Conservation (phyloP, 176 grass and related monocot genomes). For the Paspalum vaginatum region DNA sequence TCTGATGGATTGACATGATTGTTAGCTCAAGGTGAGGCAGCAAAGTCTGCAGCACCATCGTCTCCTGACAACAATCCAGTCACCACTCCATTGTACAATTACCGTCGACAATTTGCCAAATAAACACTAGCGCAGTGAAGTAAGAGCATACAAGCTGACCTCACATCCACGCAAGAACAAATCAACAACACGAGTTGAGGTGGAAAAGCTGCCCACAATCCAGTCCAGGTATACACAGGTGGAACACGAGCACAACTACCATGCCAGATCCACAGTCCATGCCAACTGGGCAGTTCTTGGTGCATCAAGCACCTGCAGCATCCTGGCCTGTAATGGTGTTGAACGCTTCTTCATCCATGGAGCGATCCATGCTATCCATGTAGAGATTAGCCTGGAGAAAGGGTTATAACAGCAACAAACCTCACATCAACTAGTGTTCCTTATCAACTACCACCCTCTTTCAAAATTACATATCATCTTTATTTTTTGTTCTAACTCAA, state of each 20-base stretch:
- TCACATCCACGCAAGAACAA: too few relatives aligned
- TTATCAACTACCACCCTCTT: too few relatives aligned
- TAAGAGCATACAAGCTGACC: too few relatives aligned
- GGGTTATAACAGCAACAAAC: conserved; percentile 8
- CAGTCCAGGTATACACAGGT: background rate
- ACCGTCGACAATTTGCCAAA: too few relatives aligned
- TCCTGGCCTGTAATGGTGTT: background rate
- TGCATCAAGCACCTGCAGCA: background rate
- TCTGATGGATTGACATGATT: too few relatives aligned
- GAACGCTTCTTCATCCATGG: conserved; percentile 36
- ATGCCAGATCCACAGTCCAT: background rate
- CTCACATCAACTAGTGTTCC: background rate
- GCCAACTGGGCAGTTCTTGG: background rate
- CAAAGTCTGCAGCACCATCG: too few relatives aligned
- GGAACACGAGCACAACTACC: background rate
- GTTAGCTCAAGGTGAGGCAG: too few relatives aligned
- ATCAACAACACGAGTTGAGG: background rate
- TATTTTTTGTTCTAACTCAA: too few relatives aligned
- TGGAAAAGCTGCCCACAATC: background rate
- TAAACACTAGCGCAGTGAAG: too few relatives aligned
- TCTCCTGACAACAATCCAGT: too few relatives aligned
- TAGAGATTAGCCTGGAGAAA: conserved; percentile 49
- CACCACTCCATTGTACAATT: too few relatives aligned
- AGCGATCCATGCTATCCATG: conserved; percentile 30
- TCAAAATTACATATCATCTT: too few relatives aligned